Conservation (phyloP, 805 yeast genomes). For the Candida andamanensis region DNA sequence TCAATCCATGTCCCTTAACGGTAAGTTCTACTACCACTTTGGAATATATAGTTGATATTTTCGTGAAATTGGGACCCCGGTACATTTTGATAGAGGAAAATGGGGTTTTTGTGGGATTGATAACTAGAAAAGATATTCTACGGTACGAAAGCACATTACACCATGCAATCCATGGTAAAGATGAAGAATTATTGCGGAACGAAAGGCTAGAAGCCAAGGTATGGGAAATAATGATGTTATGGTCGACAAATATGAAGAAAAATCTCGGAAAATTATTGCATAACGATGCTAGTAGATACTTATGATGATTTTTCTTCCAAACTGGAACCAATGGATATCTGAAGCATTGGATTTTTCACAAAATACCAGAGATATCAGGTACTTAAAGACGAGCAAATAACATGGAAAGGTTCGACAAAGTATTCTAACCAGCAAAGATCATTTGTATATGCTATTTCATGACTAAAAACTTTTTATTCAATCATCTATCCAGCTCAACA, state of each 20-base stretch:
- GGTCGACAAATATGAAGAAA: conserved; percentile 15
- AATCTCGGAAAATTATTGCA: conserved; percentile 25
- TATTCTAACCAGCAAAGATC: no score
- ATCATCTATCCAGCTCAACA: conserved; percentile 1
- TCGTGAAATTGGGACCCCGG: conserved; percentile 76
- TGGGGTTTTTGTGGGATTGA: conserved; percentile 64
- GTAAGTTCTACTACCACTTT: conserved; percentile 51
- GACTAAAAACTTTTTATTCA: background rate
- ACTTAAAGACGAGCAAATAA: background rate
- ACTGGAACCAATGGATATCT: conserved; percentile 1
- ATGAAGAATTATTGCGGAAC: conserved; percentile 13
- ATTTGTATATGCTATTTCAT: background rate
- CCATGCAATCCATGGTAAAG: conserved; percentile 10
- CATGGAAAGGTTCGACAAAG: no score
- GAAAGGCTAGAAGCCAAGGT: conserved; percentile 26
- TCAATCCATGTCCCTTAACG: conserved; percentile 58
- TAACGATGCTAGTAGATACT: conserved; percentile 26
- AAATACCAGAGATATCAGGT: background rate
- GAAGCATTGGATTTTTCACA: background rate
- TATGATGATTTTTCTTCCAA: no score
- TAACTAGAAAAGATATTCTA: conserved; percentile 80
- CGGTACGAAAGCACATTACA: conserved; percentile 49
- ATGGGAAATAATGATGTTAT: conserved; percentile 28
- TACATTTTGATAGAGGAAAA: conserved; percentile 59
- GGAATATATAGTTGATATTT: conserved; percentile 60